Conservation (phyloP, 1,284 basidiomycete genomes). For the Sporisorium scitamineum region DNA sequence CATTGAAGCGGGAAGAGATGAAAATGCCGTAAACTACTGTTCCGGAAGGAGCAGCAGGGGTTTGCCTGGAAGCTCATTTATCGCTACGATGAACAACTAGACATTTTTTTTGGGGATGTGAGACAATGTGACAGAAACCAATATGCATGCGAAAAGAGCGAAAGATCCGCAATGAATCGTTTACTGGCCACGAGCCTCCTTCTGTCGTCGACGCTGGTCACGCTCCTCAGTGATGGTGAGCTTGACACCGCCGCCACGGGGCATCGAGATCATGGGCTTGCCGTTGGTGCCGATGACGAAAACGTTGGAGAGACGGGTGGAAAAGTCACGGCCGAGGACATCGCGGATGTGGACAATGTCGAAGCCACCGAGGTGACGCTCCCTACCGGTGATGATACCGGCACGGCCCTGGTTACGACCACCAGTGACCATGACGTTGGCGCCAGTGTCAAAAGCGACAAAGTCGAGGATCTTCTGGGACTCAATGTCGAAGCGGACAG, state of each 20-base stretch:
- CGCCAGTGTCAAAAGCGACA: conserved; percentile 96
- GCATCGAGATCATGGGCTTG: conserved; percentile 97
- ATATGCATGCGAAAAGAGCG: conserved; percentile 10
- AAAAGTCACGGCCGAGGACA: conserved; percentile 84
- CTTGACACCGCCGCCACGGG: conserved; percentile 97
- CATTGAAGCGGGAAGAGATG: conserved; percentile 29
- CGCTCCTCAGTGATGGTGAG: conserved; percentile 74
- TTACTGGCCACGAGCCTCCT: conserved; percentile 59
- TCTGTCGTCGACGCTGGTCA: conserved; percentile 68
- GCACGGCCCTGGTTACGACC: conserved; percentile 99
- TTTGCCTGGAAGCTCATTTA: conserved; percentile 20
- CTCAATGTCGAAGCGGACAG: conserved; percentile 95
- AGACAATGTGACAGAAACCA: conserved; percentile 9
- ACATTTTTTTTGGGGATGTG: conserved; percentile 17
- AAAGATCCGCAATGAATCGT: background rate
- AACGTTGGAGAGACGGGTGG: conserved; percentile 87
- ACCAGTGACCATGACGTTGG: conserved; percentile 97
- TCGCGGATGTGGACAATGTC: conserved; percentile 91
- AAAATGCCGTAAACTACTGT: conserved; percentile 5
- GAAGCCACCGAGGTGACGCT: conserved; percentile 97
- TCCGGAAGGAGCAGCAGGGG: conserved; percentile 3
- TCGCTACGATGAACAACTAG: background rate
- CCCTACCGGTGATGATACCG: conserved; percentile 93
- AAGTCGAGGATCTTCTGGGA: conserved; percentile 94
- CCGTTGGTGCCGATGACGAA: conserved; percentile 95